Base-by-base conservation (phyloP, 2,329 filamentous ascomycete genomes). In the Cytospora schulzeri region DNA sequence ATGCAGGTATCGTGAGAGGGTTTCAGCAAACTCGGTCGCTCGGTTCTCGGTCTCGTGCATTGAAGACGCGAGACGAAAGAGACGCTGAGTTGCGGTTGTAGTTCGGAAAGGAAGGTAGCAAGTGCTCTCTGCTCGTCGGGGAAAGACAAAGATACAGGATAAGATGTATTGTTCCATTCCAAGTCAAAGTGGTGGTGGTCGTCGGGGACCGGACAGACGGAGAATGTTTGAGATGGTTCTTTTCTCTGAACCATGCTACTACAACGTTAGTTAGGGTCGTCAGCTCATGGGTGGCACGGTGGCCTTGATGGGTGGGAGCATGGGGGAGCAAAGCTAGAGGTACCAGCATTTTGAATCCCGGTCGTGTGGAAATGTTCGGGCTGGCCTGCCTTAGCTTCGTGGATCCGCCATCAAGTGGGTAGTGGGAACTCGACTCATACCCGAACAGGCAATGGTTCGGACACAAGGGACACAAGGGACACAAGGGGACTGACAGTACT, bases 191-290 rank as follows among this genome's bases (percentile, higher is more conserved):
- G 35, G 35, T 33, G 8, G 33, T 41, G 26, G 55, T 41, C 9
- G 54, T 53, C 55, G 62, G 48, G 35, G 52, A 55, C 62, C 65
- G 65, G 65, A 64, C 65, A 63, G 65, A 65, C 58, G 65, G 65
- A 66, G 64, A 50, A 53, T 50, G 29, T 54, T n/a, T 55, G 28
- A n/a, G 26, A 28, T 33, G 24, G 15, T 45, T 45, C 4, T 12
- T 45, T 5, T 45, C n/a, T n/a, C n/a, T 45, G 41, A 45, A n/a
- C 41, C 41, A 45, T 45, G 41, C 4, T 35, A 14, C 15, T 35
- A 35, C 33, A 35, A 48, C 17, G 38, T 45, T 7, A 14, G 8
- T 22, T 24, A 22, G 35, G 54, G 41, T 33, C 59, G 55, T 62
- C 58, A 57, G 57, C 52, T 65, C 63, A 60, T 65, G 63, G 63